These are phyloP conservation scores for Camellia japonica DNA, from an alignment of 148 eudicot species.

Conservation along the genomic window DNA sequence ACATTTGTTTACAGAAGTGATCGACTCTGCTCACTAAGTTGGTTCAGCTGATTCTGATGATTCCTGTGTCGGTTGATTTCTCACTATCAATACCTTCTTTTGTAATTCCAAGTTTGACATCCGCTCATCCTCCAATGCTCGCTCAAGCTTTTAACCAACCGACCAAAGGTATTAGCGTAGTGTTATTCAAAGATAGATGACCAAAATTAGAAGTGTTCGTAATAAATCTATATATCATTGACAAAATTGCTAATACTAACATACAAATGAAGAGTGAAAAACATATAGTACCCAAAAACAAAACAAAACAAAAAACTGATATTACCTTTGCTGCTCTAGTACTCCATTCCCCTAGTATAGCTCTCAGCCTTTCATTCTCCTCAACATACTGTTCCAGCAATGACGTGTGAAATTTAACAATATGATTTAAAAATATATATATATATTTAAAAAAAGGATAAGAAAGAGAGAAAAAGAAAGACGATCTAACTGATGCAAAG, in stretches of 20 bases:
- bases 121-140: conserved; percentile 76
- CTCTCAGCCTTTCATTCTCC: conserved; percentile 94
- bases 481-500: neutral
- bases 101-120: conserved; percentile 78
- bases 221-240: neutral
- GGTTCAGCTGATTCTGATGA: conserved; percentile 31
- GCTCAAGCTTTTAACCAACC: conserved; percentile 60
- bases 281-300: neutral
- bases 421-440: no score
- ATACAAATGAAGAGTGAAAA: neutral
- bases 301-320: no score
- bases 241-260: neutral
- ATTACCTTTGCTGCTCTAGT: conserved; percentile 86
- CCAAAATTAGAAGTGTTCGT: neutral
- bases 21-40: neutral
- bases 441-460: neutral
- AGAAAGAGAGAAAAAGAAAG: neutral
- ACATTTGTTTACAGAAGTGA: neutral
- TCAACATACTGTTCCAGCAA: conserved; percentile 68
- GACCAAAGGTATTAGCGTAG: conserved; percentile 6
- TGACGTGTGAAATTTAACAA: neutral
- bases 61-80: conserved; percentile 37
- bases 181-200: neutral
- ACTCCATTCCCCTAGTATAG: conserved; percentile 97
- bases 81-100: conserved; percentile 46